Evolutionary conservation across 306 rosid species (phyloP).

Genomic region (Vigna radiata): DNA sequence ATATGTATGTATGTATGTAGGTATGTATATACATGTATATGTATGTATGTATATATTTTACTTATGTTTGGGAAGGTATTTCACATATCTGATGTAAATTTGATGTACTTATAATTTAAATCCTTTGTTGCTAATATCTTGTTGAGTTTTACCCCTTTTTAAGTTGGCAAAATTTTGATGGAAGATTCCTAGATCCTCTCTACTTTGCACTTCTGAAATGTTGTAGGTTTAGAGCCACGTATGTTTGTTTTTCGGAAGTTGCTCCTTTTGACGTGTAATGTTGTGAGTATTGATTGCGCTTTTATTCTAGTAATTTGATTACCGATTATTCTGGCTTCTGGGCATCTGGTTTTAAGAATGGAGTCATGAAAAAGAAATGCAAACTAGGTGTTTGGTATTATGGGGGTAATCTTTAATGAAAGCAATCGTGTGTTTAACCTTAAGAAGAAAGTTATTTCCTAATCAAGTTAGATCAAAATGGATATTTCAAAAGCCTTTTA

Average conservation of each 20-base stretch:
- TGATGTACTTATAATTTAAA: constrained; percentile 31
- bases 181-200: constrained; percentile 33
- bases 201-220: constrained; percentile 29
- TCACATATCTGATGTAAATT: constrained; percentile 25
- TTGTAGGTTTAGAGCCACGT: constrained; percentile 15
- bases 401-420: constrained; percentile 1
- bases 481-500: background rate
- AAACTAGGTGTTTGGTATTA: constrained; percentile 12
- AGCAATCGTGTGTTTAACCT: constrained; percentile 7
- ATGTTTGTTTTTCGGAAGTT: constrained; percentile 18
- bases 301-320: constrained; percentile 4
- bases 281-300: constrained; percentile 6
- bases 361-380: constrained; percentile 12
- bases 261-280: constrained; percentile 7
- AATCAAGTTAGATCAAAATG: constrained; percentile 26
- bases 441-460: constrained; percentile 21
- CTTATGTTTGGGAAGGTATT: constrained; percentile 28
- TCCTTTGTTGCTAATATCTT: constrained; percentile 40
- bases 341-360: constrained; percentile 11
- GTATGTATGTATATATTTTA: background rate
- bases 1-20: background rate
- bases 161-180: constrained; percentile 19
- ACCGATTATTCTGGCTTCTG: constrained; percentile 21
- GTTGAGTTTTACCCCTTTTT: constrained; percentile 35
- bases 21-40: too few relatives aligned